These are phyloP conservation scores for Massospora cicadina DNA, from an alignment of 371 early-diverging fungal genomes.

Conservation along the genomic window DNA sequence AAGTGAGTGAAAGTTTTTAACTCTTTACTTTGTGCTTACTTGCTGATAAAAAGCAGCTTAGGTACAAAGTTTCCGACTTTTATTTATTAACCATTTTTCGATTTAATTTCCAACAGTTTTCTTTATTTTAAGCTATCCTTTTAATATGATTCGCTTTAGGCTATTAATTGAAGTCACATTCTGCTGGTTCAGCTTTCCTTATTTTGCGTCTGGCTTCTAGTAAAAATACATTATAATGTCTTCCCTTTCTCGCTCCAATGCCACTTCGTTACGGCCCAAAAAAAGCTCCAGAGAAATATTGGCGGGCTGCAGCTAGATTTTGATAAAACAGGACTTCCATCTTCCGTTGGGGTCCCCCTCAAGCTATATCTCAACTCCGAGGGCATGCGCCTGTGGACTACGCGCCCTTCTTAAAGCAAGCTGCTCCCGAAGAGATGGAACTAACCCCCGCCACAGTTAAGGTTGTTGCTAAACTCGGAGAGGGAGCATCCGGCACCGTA, in stretches of 20 bases:
- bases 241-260: constrained; percentile 7
- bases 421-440: constrained; percentile 16
- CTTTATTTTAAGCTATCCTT: no score
- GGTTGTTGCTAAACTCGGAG: constrained; percentile 53
- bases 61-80: no score
- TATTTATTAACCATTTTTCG: no score
- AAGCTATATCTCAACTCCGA: constrained; percentile 7
- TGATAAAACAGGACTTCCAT: neutral
- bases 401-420: neutral
- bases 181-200: no score
- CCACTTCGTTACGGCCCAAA: constrained; percentile 4
- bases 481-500: constrained; percentile 90
- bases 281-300: constrained; percentile 6
- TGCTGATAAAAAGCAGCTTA: no score
- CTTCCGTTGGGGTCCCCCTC: neutral
- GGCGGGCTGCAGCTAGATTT: neutral
- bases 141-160: no score
- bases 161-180: no score
- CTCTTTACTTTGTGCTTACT: no score
- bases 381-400: constrained; percentile 10
- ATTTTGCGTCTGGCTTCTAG: no score
- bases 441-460: constrained; percentile 37
- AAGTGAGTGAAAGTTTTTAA: no score
- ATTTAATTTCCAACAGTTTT: no score
- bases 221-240: constrained; percentile 10